Evolutionary conservation across 2,329 filamentous ascomycete genomes (phyloP).

Genomic region (Verticillium alfalfae): DNA sequence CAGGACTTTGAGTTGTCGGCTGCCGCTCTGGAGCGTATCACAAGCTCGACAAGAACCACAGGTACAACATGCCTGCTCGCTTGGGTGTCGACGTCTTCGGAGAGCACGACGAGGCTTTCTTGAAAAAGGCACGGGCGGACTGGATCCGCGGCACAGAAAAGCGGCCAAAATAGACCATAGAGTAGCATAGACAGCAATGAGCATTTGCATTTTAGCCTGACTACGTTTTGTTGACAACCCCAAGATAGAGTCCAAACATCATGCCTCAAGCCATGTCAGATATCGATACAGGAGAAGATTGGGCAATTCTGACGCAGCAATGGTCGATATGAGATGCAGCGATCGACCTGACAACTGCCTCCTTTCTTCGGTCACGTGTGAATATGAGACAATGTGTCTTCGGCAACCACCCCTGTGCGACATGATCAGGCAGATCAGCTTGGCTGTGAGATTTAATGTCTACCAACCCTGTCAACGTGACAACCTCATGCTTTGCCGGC

Average conservation of each 20-base stretch:
- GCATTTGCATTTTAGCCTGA: not conserved
- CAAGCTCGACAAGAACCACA: constrained; percentile 27
- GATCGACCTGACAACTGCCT: too few relatives aligned
- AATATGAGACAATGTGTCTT: too few relatives aligned
- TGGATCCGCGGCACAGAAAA: constrained; percentile 27
- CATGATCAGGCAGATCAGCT: too few relatives aligned
- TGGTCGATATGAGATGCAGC: too few relatives aligned
- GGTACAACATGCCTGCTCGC: constrained; percentile 36
- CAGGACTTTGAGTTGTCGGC: constrained; percentile 26
- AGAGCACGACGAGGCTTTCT: constrained; percentile 27
- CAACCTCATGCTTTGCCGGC: too few relatives aligned
- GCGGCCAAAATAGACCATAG: not conserved
- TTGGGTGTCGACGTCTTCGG: constrained; percentile 37
- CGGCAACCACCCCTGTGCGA: too few relatives aligned
- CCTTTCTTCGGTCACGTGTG: too few relatives aligned
- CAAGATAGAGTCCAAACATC: not conserved
- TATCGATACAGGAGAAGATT: too few relatives aligned
- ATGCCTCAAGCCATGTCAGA: not conserved
- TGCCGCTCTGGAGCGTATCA: constrained; percentile 30
- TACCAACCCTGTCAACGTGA: too few relatives aligned
- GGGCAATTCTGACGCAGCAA: too few relatives aligned
- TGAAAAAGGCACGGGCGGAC: constrained; percentile 26
- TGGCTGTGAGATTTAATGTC: too few relatives aligned
- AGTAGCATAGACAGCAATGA: not conserved
- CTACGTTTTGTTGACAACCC: too few relatives aligned